phyloP scores from a whole-genome alignment of 2,329 filamentous ascomycete genomes.

The Pyrenophora graminea region DNA sequence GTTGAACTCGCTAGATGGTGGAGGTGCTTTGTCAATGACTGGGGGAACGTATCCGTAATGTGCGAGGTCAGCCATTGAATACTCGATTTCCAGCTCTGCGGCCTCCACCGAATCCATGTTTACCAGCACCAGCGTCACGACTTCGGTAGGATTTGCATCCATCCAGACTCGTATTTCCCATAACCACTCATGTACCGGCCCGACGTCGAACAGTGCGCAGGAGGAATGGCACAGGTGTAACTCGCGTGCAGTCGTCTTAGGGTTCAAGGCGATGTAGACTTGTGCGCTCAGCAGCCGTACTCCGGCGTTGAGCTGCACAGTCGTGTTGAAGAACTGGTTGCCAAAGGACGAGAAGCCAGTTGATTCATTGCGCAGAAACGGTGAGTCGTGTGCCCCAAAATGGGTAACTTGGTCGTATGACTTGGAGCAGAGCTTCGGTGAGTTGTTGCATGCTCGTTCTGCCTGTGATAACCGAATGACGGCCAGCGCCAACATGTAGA shows the following conservation, averaged over 20 bases:
- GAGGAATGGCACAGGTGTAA: slow-evolving; percentile 71
- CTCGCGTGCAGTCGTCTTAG: slow-evolving; percentile 31
- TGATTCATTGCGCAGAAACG: slow-evolving; percentile 67
- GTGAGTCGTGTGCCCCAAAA: slow-evolving; percentile 73
- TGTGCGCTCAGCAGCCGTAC: slow-evolving; percentile 71
- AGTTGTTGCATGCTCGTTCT: slow-evolving; percentile 72
- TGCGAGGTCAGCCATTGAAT: slow-evolving; percentile 55
- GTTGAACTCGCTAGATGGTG: slow-evolving; percentile 51
- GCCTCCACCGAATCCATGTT: slow-evolving; percentile 65
- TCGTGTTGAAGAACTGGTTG: slow-evolving; percentile 74
- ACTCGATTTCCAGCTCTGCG: slow-evolving; percentile 56
- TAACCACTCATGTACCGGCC: slow-evolving; percentile 66
- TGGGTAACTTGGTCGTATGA: slow-evolving; percentile 74
- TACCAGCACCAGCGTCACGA: slow-evolving; percentile 72
- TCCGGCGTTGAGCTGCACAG: slow-evolving; percentile 70
- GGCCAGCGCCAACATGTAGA: slow-evolving; percentile 16
- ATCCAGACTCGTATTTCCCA: slow-evolving; percentile 67
- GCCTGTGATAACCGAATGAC: slow-evolving; percentile 3
- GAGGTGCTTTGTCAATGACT: slow-evolving; percentile 57
- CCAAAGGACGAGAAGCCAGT: slow-evolving; percentile 65
- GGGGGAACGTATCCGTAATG: slow-evolving; percentile 45
- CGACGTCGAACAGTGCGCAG: slow-evolving; percentile 70
- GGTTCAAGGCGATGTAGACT: slow-evolving; percentile 63
- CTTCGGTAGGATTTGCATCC: slow-evolving; percentile 68
- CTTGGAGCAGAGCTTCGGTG: slow-evolving; percentile 69